Evolutionary conservation across 257 asterid species (phyloP), one percentile per base, ranked within the genome.

Genomic region (Gynochthodes officinalis): DNA sequence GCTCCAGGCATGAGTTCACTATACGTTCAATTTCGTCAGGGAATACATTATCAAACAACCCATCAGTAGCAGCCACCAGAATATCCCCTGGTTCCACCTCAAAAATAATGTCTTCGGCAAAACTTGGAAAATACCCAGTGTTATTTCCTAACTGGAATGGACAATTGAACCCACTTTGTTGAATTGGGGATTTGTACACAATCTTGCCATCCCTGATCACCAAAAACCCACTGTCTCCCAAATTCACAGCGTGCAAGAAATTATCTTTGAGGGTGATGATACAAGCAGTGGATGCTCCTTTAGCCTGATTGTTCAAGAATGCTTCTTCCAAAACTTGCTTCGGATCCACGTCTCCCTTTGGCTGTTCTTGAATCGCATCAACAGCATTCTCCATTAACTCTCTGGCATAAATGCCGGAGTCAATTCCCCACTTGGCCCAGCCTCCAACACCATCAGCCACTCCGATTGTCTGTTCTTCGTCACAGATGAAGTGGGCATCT

Each of bases 371-470:
- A 23, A 75, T 23, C 2, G 21, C 30, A 7, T 0, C 1, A 0
- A 37, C 50, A 0, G 78, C 81, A 49, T 83, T 75, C 0, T 5
- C 21, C 84, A 86, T 83, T 13, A 86, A 68, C 11, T 75, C 53
- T 11, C 88, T 62, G 1, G 88, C 79, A 53, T 75, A 83, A 23
- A 65, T 27, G 0, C 90, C 88, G 3, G 83, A 69, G 63, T 79
- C 89, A 39, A 83, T 25, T 1, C 88, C 86, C 2, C 12, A 14
- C n/a, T 5, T 35, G 4, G 72, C 50, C 79, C 82, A 76, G 1
- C 87, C 79, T 4, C 86, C 84, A 21, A 83, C 84, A 1, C 88
- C 88, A 52, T 86, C 88, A 0, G 88, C 88, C 1, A 86, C 77
- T 0, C 86, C 88, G 11, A 86, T 74, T 0, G 70, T 74, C 61